Evolutionary conservation across 73 alveolate genomes (phyloP).

Genomic region (Stentor coeruleus): DNA sequence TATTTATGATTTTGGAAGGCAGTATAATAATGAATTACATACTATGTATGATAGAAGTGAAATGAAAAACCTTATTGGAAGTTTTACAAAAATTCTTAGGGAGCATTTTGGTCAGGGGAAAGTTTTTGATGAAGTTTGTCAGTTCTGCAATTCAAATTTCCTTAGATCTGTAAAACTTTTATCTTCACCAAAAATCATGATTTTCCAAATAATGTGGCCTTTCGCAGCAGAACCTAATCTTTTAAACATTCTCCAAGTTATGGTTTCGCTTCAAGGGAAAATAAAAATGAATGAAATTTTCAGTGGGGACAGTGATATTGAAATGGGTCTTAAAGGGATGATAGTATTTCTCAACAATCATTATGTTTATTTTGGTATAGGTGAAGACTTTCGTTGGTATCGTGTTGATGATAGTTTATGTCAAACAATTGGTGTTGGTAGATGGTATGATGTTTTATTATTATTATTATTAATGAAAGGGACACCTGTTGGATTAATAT

Average conservation of each 20-base stretch:
- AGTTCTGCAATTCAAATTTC: not conserved
- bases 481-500: not conserved
- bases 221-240: not conserved
- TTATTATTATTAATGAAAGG: not conserved
- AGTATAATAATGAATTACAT: not conserved
- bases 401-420: not conserved
- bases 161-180: too few species aligned
- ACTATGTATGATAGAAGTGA: not conserved
- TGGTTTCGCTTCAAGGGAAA: constrained; percentile 1
- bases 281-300: not conserved
- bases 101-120: not conserved
- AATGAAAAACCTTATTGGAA: not conserved
- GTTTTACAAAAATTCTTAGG: not conserved
- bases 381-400: not conserved
- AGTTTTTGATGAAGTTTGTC: not conserved
- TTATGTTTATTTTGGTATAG: not conserved
- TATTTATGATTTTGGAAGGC: too few species aligned
- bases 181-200: not conserved
- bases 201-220: not conserved
- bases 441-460: not conserved
- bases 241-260: not conserved
- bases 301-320: not conserved
- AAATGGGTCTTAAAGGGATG: constrained; percentile 2
- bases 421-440: not conserved
- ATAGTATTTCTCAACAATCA: not conserved